Base-by-base conservation (phyloP, 2,329 filamentous ascomycete genomes). In the Diaporthe destruens region DNA sequence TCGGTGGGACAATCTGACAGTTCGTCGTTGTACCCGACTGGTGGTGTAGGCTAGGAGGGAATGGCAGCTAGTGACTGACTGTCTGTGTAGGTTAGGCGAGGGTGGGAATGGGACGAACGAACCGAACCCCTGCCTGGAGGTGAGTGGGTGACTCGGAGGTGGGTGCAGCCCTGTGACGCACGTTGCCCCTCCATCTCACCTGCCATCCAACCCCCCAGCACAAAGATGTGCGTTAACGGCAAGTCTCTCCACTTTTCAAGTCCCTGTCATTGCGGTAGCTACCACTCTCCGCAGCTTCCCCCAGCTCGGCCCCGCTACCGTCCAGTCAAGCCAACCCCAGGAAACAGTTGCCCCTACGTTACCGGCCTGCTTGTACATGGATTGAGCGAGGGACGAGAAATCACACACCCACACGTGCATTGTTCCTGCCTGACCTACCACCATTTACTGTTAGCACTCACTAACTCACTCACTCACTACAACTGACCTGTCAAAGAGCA, bases 111-210 rank as follows among this genome's bases (percentile, higher is more conserved):
- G 7, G 29, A 65, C 32, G 59, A 34, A 49, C 18, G 42, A 34
- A 49, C 59, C 59, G 36, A 42, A 42, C 39, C 39, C 42, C 42
- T 23, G 42, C 42, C 9, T 20, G 18, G 59, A 49, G 59, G 42
- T 36, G 59, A 29, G 44, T 51, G 59, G 44, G 44, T 51, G 61
- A 65, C 61, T 51, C 44, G 36, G 44, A 34, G 44, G 2, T 55
- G 34, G 57, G 59, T 29, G 63, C 54, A 42, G 71, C 54, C 71
- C 55, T 69, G 71, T 72, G 65, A 72, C 71, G 71, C 55, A 69
- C 55, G 34, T 32, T 68, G 55, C 71, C 71, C 71, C 71, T 69
- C 71, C 70, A 68, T 66, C 47, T 42, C 23, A 65, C 36, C 34
- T 70, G 55, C 29, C 9, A n/a, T 7, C 32, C 23, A 9, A 6